Percentiles rank a stretch among this genome's conserved stretches.
phyloP scores from a whole-genome alignment of 148 eudicot genomes.

The Agrostemma githago region DNA sequence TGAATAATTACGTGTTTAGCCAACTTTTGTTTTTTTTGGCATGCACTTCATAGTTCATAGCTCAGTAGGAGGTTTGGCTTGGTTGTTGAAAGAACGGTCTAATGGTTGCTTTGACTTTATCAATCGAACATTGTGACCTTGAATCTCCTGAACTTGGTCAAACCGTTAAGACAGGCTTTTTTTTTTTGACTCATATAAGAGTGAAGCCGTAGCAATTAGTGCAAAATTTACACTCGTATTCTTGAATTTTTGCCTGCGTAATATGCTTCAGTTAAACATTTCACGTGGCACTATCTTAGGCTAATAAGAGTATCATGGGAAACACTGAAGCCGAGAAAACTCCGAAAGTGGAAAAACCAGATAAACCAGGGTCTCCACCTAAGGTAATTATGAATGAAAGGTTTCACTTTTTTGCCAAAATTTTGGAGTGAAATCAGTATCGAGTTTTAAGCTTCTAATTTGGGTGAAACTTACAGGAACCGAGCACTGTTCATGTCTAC shows the following conservation, averaged over 20 bases:
- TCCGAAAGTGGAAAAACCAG: constrained; percentile 32
- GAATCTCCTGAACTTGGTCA: neutral
- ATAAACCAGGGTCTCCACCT: constrained; percentile 40
- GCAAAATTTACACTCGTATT: neutral
- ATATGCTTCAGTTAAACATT: constrained; percentile 6
- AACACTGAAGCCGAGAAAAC: constrained; percentile 37
- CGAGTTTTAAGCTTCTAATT: neutral
- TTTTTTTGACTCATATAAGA: neutral
- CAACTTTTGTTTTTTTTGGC: too few species aligned
- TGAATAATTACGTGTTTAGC: too few species aligned
- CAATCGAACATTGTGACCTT: neutral
- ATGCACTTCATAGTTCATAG: neutral
- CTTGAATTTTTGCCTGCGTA: neutral
- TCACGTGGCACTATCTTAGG: constrained; percentile 2
- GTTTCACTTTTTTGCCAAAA: neutral
- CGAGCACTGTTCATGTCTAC: constrained; percentile 38
- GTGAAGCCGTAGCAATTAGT: neutral
- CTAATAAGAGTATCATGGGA: constrained; percentile 29
- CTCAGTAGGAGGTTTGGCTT: neutral
- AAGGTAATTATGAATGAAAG: constrained; percentile 23
- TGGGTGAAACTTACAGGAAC: constrained; percentile 38
- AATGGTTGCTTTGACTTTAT: neutral
- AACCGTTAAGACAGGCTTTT: neutral
- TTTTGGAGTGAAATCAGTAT: neutral
- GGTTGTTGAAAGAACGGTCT: neutral